Evolutionary conservation across 2,329 filamentous ascomycete species (phyloP).

Genomic region (Exophiala phaeomuriformis): DNA sequence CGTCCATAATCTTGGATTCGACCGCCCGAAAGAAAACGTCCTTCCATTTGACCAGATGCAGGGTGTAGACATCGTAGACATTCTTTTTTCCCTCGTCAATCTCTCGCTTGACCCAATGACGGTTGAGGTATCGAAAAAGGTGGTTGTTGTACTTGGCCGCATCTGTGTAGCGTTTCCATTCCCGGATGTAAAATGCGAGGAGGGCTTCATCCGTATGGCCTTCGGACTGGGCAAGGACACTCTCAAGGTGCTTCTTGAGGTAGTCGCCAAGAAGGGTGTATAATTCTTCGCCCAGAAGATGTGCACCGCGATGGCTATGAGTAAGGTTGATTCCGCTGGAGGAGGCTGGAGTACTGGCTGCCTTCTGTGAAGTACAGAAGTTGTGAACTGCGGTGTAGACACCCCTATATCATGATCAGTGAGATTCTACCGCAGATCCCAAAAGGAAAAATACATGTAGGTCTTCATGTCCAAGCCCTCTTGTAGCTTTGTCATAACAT

Average conservation of each 20-base stretch:
- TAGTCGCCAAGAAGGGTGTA: slow-evolving; percentile 89
- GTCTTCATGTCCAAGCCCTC: slow-evolving; percentile 91
- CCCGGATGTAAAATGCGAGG: slow-evolving; percentile 85
- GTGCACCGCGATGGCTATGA: slow-evolving; percentile 46
- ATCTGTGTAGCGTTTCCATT: slow-evolving; percentile 93
- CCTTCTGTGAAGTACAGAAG: slow-evolving; percentile 97
- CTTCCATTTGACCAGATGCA: slow-evolving; percentile 94
- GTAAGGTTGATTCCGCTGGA: slow-evolving; percentile 1
- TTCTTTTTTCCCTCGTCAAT: slow-evolving; percentile 99
- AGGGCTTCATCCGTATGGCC: slow-evolving; percentile 83
- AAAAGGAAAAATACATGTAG: slow-evolving; percentile 42
- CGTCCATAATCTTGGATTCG: slow-evolving; percentile 83
- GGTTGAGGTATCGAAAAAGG: slow-evolving; percentile 89
- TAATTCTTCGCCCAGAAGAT: slow-evolving; percentile 89
- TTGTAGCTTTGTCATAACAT: slow-evolving; percentile 87
- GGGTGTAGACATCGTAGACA: slow-evolving; percentile 94
- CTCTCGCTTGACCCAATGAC: slow-evolving; percentile 98
- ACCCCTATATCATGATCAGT: slow-evolving; percentile 14
- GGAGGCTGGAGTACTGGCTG: slow-evolving; percentile 50
- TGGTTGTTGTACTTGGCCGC: slow-evolving; percentile 98
- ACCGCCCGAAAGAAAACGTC: slow-evolving; percentile 80
- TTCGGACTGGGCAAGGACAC: slow-evolving; percentile 64
- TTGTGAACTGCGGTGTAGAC: slow-evolving; percentile 76
- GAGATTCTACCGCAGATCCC: slow-evolving; percentile 41
- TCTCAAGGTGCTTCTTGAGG: slow-evolving; percentile 67